phyloP scores from a whole-genome alignment of 495 filamentous ascomycete species.

The Tetracladium marchalianum region DNA sequence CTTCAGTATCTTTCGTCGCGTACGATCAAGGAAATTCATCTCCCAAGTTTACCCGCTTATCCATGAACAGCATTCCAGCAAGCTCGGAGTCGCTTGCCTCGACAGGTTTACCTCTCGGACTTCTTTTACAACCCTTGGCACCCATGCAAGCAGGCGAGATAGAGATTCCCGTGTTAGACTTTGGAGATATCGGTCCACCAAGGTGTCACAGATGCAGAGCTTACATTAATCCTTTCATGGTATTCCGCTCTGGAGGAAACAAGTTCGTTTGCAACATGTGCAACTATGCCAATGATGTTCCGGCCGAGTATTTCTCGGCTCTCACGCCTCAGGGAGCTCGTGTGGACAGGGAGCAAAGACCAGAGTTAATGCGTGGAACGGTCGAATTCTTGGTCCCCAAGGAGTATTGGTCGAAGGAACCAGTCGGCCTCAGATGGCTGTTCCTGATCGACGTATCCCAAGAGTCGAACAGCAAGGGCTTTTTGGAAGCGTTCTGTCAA shows the following conservation, averaged over 20 bases:
- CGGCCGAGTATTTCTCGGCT: conserved; percentile 85
- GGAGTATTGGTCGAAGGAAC: conserved; percentile 97
- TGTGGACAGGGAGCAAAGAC: conserved; percentile 80
- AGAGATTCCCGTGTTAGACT: conserved; percentile 87
- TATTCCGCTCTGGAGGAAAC: conserved; percentile 85
- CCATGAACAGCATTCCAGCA: conserved; percentile 83
- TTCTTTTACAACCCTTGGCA: conserved; percentile 84
- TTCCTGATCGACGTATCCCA: conserved; percentile 91
- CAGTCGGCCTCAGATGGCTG: conserved; percentile 74
- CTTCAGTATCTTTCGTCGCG: conserved; percentile 81
- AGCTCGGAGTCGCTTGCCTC: conserved; percentile 67
- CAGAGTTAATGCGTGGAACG: conserved; percentile 82
- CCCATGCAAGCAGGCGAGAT: conserved; percentile 75
- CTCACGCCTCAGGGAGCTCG: conserved; percentile 79
- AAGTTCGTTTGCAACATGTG: conserved; percentile 99
- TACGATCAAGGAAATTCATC: conserved; percentile 95
- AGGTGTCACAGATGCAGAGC: conserved; percentile 88
- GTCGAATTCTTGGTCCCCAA: conserved; percentile 95
- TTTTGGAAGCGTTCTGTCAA: conserved; percentile 82
- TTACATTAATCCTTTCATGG: conserved; percentile 99
- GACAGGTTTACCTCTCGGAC: conserved; percentile 76
- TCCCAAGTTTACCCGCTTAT: conserved; percentile 85
- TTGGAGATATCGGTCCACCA: conserved; percentile 84
- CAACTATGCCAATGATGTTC: conserved; percentile 91
- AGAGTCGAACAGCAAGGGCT: conserved; percentile 80